Evolutionary conservation across 2,329 filamentous ascomycete genomes (phyloP), one percentile per base, ranked within the genome.

Genomic region (Claviceps citrina): DNA sequence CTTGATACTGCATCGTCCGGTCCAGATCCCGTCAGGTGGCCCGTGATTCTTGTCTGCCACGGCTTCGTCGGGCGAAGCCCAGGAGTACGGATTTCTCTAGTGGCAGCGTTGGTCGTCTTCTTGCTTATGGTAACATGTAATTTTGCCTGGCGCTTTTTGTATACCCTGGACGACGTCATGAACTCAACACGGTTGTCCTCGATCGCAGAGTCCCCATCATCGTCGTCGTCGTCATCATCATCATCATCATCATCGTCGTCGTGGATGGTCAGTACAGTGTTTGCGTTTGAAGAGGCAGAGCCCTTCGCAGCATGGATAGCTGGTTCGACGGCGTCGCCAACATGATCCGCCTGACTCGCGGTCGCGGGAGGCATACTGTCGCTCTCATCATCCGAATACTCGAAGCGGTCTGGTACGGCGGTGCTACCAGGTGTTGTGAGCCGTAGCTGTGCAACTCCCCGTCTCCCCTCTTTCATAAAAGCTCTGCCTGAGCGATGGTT

Each of bases 141-240:
- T 43, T 50, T 51, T 38, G 57, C 36, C 46, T 60, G 54, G 10
- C 65, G 62, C 49, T 67, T 70, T 16, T 52, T 56, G n/a, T 57
- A 56, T 2, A 61, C 54, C 5, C 52, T 55, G 18, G 59, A 57
- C 1, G 62, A 55, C 4, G 63, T 47, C 70, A 76, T 75, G 16
- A 50, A 55, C 45, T 75, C 71, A 30, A 76, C 61, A 9, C 54
- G 48, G 39, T 74, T 61, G 20, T 73, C 68, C 47, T 76, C 72
- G 25, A 71, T 51, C 16, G 56, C 57, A 20, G 56, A 61, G 18
- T 54, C 58, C 15, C 59, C 59, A 34, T 54, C 53, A 18, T 70
- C 66, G 13, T 42, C 35, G 1, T 41, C 31, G 8, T 35, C 28
- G n/a, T n/a, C 59, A 34, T 54, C 53, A 18, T 70, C 66, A n/a